Evolutionary conservation across 371 early-diverging fungal species (phyloP).

Genomic region (Batrachochytrium dendrobatidis): DNA sequence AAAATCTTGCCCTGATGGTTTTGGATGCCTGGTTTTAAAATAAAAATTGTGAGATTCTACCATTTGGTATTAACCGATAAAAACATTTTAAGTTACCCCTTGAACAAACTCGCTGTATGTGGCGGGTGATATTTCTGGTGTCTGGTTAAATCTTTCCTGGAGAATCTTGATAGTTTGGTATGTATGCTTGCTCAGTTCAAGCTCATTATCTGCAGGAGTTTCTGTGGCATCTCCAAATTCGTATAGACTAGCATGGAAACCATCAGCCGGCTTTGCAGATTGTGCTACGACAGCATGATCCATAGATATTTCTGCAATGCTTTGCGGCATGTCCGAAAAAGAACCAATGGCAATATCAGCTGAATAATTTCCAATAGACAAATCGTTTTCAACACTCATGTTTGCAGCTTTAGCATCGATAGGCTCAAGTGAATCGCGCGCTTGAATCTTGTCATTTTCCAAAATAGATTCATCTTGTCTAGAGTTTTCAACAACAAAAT

Average conservation of each 20-base stretch:
- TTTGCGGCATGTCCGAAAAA: too few relatives aligned
- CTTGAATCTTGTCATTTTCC: too few relatives aligned
- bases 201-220: conserved; percentile 7
- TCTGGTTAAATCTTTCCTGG: conserved; percentile 13
- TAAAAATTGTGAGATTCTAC: conserved; percentile 2
- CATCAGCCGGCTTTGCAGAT: neutral
- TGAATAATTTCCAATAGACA: too few relatives aligned
- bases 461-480: too few relatives aligned
- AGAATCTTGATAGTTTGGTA: conserved; percentile 18
- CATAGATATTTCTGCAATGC: too few relatives aligned
- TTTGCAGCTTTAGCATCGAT: too few relatives aligned
- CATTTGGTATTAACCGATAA: conserved; percentile 6
- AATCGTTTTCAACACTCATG: too few relatives aligned
- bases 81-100: neutral
- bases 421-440: too few relatives aligned
- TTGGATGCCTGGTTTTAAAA: conserved; percentile 25
- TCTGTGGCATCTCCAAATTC: conserved; percentile 10
- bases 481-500: neutral
- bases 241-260: neutral
- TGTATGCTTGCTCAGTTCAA: conserved; percentile 20
- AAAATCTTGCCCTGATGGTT: conserved; percentile 72
- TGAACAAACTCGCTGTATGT: neutral
- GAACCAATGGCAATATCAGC: too few relatives aligned
- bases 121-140: neutral
- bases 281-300: too few relatives aligned